Conservation (phyloP, 1,284 basidiomycete species). For the Trichosporon inkin region DNA sequence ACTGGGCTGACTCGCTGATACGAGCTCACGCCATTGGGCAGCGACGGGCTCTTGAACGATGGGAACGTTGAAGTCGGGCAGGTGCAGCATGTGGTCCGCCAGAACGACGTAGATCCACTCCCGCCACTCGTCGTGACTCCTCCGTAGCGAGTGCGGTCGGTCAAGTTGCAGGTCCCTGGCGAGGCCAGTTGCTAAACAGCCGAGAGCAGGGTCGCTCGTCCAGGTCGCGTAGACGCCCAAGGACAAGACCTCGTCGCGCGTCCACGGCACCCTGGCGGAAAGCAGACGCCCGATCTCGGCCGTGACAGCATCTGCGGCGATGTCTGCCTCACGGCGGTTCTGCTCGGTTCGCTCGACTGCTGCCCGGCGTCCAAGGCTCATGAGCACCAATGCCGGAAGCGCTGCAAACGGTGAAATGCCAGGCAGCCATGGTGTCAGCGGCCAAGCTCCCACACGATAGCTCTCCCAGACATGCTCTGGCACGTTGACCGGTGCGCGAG, state of each 20-base stretch:
- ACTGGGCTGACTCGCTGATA: slow-evolving; percentile 23
- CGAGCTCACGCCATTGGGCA: slow-evolving; percentile 39
- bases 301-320: slow-evolving; percentile 25
- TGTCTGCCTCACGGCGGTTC: slow-evolving; percentile 28
- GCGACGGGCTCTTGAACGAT: slow-evolving; percentile 35
- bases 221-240: slow-evolving; percentile 47
- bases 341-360: slow-evolving; percentile 29
- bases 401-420: slow-evolving; percentile 38
- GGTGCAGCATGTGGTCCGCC: slow-evolving; percentile 42
- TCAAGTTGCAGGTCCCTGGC: slow-evolving; percentile 37
- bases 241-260: slow-evolving; percentile 42
- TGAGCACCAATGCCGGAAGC: slow-evolving; percentile 35
- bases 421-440: slow-evolving; percentile 45
- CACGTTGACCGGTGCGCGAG: slow-evolving; percentile 20
- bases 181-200: slow-evolving; percentile 37
- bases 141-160: slow-evolving; percentile 24
- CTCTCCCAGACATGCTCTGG: slow-evolving; percentile 37
- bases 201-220: slow-evolving; percentile 40
- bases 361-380: slow-evolving; percentile 35
- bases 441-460: slow-evolving; percentile 43
- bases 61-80: slow-evolving; percentile 38
- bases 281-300: slow-evolving; percentile 35
- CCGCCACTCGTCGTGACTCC: slow-evolving; percentile 44
- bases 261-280: slow-evolving; percentile 29
- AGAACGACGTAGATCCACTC: slow-evolving; percentile 48